phyloP scores from a whole-genome alignment of 352 stramenopile genomes.

The Phytopythium sindhum region DNA sequence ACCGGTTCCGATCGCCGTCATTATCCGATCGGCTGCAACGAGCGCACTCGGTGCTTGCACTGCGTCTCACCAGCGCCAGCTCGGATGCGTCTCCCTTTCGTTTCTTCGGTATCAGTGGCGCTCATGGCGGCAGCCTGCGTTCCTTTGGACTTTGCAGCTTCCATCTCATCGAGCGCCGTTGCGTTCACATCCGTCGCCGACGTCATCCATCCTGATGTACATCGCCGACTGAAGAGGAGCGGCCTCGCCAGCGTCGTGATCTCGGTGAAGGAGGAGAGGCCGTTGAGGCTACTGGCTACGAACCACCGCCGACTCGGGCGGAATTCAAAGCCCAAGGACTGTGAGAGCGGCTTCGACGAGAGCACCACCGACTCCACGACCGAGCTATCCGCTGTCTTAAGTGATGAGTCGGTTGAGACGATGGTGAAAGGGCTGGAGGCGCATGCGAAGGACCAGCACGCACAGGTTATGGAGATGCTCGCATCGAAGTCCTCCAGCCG shows the following conservation, averaged over 20 bases:
- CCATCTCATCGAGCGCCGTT: not conserved
- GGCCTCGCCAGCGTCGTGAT: conserved; percentile 31
- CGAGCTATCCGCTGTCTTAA: not conserved
- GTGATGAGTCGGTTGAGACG: conserved; percentile 16
- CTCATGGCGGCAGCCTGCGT: not conserved
- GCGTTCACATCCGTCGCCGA: not conserved
- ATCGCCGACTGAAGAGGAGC: conserved; percentile 13
- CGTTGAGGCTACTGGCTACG: not conserved
- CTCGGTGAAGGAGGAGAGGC: conserved; percentile 24
- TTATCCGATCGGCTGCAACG: not conserved
- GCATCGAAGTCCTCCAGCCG: conserved; percentile 1
- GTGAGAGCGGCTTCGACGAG: conserved; percentile 2
- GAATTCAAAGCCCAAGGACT: not conserved
- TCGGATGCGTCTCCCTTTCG: not conserved
- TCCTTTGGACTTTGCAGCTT: not conserved
- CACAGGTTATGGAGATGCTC: conserved; percentile 24
- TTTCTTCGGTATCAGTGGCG: not conserved
- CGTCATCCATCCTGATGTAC: conserved; percentile 12
- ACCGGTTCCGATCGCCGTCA: not conserved
- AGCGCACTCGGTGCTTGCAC: not conserved
- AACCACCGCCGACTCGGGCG: not conserved
- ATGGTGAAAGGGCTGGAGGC: conserved; percentile 27
- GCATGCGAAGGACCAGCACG: conserved; percentile 25
- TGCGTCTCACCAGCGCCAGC: no score
- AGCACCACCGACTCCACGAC: not conserved